Evolutionary conservation across 2,329 filamentous ascomycete genomes (phyloP).

Genomic region (Aspergillus quadricinctus): DNA sequence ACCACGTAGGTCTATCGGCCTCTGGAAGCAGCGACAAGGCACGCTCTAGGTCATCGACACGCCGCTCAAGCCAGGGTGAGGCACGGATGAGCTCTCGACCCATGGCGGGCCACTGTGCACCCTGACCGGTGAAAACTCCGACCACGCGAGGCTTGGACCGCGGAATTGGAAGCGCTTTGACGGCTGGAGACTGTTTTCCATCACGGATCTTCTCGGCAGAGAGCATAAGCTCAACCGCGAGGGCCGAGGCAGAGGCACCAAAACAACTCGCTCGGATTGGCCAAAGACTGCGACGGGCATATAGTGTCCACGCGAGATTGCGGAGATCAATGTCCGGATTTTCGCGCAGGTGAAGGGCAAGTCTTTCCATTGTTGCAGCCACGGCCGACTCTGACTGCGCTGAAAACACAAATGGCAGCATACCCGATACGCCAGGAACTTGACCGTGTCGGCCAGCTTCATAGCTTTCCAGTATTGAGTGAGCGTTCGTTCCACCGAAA

Average conservation of each 20-base stretch:
- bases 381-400: slow-evolving; percentile 1
- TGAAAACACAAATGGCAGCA: slow-evolving; percentile 3
- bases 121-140: slow-evolving; percentile 17
- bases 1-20: slow-evolving; percentile 4
- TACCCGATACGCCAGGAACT: no score
- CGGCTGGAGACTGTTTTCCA: neutral
- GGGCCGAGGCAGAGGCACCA: neutral
- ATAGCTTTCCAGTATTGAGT: neutral
- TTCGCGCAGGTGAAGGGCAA: neutral
- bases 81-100: slow-evolving; percentile 4
- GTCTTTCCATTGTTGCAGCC: neutral
- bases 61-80: neutral
- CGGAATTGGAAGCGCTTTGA: neutral
- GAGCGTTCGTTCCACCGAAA: neutral
- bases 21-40: neutral
- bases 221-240: neutral
- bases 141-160: slow-evolving; percentile 1
- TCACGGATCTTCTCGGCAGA: neutral
- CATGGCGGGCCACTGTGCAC: slow-evolving; percentile 16
- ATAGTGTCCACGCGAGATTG: neutral
- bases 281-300: neutral
- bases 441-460: no score
- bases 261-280: slow-evolving; percentile 1
- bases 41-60: slow-evolving; percentile 1
- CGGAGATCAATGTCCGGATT: neutral